Evolutionary conservation across 1,284 basidiomycete genomes (phyloP).

Genomic region (Tilletiopsis washingtonensis): DNA sequence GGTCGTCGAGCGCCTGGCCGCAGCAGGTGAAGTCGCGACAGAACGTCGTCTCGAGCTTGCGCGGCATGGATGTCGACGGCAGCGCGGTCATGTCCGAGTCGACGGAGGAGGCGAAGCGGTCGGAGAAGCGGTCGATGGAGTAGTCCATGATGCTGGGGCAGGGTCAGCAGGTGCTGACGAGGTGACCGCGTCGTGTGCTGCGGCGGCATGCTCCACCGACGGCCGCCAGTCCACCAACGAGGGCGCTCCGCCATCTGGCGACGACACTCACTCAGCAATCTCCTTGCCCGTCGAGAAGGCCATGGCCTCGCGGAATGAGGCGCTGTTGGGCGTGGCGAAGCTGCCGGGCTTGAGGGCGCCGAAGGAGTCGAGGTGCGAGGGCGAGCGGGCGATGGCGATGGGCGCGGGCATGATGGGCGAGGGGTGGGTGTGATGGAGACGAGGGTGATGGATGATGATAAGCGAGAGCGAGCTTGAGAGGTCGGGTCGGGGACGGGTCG

Average conservation of each 20-base stretch:
- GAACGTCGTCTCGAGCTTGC: conserved; percentile 42
- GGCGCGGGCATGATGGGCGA: conserved; percentile 3
- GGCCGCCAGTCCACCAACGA: background rate
- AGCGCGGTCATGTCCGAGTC: conserved; percentile 40
- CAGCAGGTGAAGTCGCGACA: conserved; percentile 47
- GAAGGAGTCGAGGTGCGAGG: conserved; percentile 2
- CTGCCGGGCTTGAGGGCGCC: background rate
- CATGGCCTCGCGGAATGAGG: conserved; percentile 29
- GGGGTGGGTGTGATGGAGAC: too few species aligned
- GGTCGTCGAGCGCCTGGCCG: conserved; percentile 39
- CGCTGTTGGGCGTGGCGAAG: background rate
- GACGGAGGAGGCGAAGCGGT: conserved; percentile 34
- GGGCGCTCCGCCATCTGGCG: background rate
- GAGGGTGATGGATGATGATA: background rate
- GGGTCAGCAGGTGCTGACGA: background rate
- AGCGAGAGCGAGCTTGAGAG: background rate
- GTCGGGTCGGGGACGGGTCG: too few species aligned
- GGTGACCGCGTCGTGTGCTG: background rate
- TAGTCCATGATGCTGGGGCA: conserved; percentile 40
- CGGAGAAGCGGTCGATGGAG: conserved; percentile 36
- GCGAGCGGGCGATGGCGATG: conserved; percentile 2
- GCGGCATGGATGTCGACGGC: conserved; percentile 25
- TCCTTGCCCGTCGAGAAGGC: conserved; percentile 41
- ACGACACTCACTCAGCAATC: conserved; percentile 37
- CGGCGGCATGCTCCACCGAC: background rate